phyloP scores from a whole-genome alignment of 768 basidiomycete species.

The Podaxis sp. region DNA sequence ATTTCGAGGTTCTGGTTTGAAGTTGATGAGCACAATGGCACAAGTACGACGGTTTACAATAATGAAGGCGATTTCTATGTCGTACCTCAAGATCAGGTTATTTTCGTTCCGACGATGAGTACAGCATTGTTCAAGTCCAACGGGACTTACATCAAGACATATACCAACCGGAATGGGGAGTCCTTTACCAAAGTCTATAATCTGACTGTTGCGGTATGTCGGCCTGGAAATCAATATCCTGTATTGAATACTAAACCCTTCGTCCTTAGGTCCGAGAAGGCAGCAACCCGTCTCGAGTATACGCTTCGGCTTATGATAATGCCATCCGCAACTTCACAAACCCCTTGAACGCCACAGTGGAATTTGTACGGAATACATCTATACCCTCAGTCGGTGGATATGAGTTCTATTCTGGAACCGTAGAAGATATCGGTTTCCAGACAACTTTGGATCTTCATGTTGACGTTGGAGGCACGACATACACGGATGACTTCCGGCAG shows the following conservation, averaged over 20 bases:
- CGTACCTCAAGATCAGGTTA: slow-evolving; percentile 40
- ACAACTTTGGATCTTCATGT: slow-evolving; percentile 29
- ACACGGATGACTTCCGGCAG: slow-evolving; percentile 27
- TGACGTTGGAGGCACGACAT: slow-evolving; percentile 24
- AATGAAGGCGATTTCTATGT: slow-evolving; percentile 44
- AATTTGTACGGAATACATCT: slow-evolving; percentile 28
- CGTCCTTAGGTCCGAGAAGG: slow-evolving; percentile 25
- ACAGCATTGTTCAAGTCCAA: slow-evolving; percentile 25
- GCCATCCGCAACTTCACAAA: slow-evolving; percentile 31
- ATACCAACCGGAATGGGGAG: slow-evolving; percentile 24
- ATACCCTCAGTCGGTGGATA: slow-evolving; percentile 32
- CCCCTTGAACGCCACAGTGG: slow-evolving; percentile 28
- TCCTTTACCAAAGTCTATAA: slow-evolving; percentile 23
- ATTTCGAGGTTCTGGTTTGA: slow-evolving; percentile 52
- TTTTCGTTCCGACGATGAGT: slow-evolving; percentile 43
- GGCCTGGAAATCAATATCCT: not conserved
- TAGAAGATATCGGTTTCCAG: slow-evolving; percentile 28
- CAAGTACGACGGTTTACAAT: slow-evolving; percentile 32
- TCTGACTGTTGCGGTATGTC: slow-evolving; percentile 25
- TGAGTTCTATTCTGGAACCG: slow-evolving; percentile 33
- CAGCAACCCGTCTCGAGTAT: slow-evolving; percentile 32
- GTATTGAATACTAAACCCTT: not conserved
- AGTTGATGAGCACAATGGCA: slow-evolving; percentile 45
- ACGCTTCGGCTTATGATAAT: slow-evolving; percentile 31
- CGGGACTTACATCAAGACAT: slow-evolving; percentile 24